A percentile compares a stretch with the other conserved stretches of the same genome.
phyloP scores from a whole-genome alignment of 192 early-diverging fungal species.

The Backusella psychrophila region DNA sequence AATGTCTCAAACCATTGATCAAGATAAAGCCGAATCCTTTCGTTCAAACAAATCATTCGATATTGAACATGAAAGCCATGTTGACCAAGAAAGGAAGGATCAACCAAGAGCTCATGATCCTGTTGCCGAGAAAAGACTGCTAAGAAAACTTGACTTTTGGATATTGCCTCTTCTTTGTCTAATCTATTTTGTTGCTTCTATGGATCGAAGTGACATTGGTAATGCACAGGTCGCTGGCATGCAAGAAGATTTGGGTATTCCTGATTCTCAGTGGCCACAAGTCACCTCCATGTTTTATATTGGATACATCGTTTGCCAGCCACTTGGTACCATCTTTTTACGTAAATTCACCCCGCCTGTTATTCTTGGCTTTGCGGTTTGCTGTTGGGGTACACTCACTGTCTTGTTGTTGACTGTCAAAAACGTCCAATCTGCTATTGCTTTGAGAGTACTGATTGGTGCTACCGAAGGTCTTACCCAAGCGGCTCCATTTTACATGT shows the following conservation, averaged over 20 bases:
- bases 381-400: constrained; percentile 13
- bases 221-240: constrained; percentile 21
- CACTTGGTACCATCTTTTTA: constrained; percentile 10
- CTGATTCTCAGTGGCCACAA: neutral
- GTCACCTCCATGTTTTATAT: neutral
- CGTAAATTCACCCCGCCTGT: constrained; percentile 1
- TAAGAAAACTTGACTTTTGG: constrained; percentile 21
- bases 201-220: constrained; percentile 18
- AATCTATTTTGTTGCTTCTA: constrained; percentile 10
- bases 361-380: constrained; percentile 11
- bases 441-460: constrained; percentile 4
- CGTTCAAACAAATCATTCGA: neutral
- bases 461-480: constrained; percentile 11
- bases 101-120: neutral
- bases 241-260: constrained; percentile 10
- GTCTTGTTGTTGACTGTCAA: constrained; percentile 7
- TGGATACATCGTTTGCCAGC: constrained; percentile 7
- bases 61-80: neutral
- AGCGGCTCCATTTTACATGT: constrained; percentile 13
- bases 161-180: constrained; percentile 12
- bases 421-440: constrained; percentile 9
- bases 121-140: neutral
- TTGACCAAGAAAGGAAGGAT: neutral
- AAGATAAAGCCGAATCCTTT: neutral
- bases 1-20: neutral